A percentile compares a stretch with the other conserved stretches of the same genome.
Evolutionary conservation across 1,139 yeast genomes (phyloP).

Genomic region (Trichomonascaceae sp.): DNA sequence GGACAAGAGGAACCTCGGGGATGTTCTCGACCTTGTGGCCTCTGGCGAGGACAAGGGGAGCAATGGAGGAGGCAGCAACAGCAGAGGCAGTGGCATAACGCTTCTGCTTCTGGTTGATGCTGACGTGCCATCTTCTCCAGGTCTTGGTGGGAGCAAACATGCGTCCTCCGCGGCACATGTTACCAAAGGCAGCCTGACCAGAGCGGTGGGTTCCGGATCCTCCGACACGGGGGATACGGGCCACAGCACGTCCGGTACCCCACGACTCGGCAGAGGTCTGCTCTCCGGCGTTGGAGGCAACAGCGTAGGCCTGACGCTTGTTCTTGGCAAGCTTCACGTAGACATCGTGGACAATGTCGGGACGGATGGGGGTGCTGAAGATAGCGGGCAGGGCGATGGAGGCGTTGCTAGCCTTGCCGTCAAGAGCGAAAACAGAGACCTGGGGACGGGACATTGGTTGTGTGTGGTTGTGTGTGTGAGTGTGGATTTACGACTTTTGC

Average conservation of each 20-base stretch:
- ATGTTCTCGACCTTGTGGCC: slow-evolving; percentile 99
- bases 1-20: slow-evolving; percentile 97
- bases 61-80: slow-evolving; percentile 97
- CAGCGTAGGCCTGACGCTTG: slow-evolving; percentile 99
- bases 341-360: slow-evolving; percentile 97
- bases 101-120: slow-evolving; percentile 99
- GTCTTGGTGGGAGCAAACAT: slow-evolving; percentile 99
- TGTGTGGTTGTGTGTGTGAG: slow-evolving; percentile 3
- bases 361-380: slow-evolving; percentile 99
- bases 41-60: slow-evolving; percentile 97
- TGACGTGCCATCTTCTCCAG: slow-evolving; percentile 99
- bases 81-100: slow-evolving; percentile 99
- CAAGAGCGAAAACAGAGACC: slow-evolving; percentile 84
- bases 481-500: too few species aligned
- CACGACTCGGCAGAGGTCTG: slow-evolving; percentile 99
- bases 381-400: slow-evolving; percentile 95
- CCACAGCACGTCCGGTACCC: slow-evolving; percentile 99
- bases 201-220: slow-evolving; percentile 99
- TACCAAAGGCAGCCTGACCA: slow-evolving; percentile 99
- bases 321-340: slow-evolving; percentile 98
- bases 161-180: slow-evolving; percentile 99
- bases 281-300: slow-evolving; percentile 98
- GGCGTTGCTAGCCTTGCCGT: slow-evolving; percentile 78
- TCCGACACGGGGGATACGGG: slow-evolving; percentile 99
- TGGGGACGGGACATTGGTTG: slow-evolving; percentile 78